Conservation (phyloP, 1,139 yeast species). For the Arxiozyma slooffiae region DNA sequence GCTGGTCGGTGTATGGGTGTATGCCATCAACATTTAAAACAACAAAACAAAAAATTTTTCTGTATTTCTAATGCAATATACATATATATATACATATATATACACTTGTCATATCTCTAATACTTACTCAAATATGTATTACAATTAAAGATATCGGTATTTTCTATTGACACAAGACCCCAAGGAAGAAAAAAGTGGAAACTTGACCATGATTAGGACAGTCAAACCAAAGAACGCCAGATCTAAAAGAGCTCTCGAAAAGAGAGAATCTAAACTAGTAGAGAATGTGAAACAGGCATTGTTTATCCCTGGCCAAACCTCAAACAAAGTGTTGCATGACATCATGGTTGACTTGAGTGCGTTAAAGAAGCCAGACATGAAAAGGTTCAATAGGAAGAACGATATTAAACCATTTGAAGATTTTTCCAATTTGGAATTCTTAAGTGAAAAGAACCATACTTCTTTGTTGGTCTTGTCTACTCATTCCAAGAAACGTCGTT, state of each 20-base stretch:
- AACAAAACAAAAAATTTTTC: too few relatives aligned
- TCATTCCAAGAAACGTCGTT: conserved; percentile 86
- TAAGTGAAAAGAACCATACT: conserved; percentile 87
- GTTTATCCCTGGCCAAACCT: conserved; percentile 81
- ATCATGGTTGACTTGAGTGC: conserved; percentile 85
- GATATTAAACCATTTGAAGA: conserved; percentile 92
- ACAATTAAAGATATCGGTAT: too few relatives aligned
- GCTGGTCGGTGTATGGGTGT: too few relatives aligned
- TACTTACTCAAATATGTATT: too few relatives aligned
- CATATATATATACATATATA: too few relatives aligned
- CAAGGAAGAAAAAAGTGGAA: neutral
- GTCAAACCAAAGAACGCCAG: conserved; percentile 90
- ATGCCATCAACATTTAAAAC: too few relatives aligned
- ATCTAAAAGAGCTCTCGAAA: conserved; percentile 86
- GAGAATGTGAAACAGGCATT: conserved; percentile 87
- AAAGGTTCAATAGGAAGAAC: conserved; percentile 80
- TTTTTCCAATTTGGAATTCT: conserved; percentile 74
- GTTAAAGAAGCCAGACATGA: conserved; percentile 82
- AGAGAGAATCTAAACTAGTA: conserved; percentile 75
- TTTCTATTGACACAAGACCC: too few relatives aligned
- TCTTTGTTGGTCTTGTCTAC: conserved; percentile 77
- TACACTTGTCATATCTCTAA: too few relatives aligned
- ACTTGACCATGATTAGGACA: conserved; percentile 66
- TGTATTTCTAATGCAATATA: too few relatives aligned
- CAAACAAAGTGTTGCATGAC: conserved; percentile 74